Conservation (phyloP, 805 yeast genomes). For the Monosporozyma yasuniensis region DNA sequence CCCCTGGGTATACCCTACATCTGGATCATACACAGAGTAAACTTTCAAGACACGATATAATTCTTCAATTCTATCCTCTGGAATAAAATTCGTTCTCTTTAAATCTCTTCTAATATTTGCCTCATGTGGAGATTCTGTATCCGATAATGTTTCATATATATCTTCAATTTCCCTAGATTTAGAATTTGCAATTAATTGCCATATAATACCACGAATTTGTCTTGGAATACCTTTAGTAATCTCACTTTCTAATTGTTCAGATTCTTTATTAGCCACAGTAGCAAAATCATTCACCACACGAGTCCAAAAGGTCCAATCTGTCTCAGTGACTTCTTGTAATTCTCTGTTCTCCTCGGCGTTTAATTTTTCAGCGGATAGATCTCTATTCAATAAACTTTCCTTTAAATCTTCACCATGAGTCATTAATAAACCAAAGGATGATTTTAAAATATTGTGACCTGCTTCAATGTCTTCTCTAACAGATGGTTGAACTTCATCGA, state of each 20-base stretch:
- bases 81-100: constrained; percentile 75
- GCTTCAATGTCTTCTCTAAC: constrained; percentile 44
- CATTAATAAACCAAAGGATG: constrained; percentile 20
- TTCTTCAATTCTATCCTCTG: constrained; percentile 50
- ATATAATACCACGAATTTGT: constrained; percentile 77
- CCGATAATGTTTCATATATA: constrained; percentile 34
- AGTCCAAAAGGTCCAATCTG: constrained; percentile 88
- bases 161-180: constrained; percentile 45
- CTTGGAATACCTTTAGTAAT: constrained; percentile 74
- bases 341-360: constrained; percentile 23
- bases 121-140: constrained; percentile 56
- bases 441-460: constrained; percentile 39
- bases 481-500: constrained; percentile 40
- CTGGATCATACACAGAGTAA: constrained; percentile 77
- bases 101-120: constrained; percentile 74
- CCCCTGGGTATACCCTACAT: constrained; percentile 96
- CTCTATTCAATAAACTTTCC: constrained; percentile 4
- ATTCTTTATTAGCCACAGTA: constrained; percentile 51
- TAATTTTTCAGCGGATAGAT: constrained; percentile 3
- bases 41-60: constrained; percentile 71
- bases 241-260: constrained; percentile 49
- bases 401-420: constrained; percentile 11
- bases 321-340: constrained; percentile 31
- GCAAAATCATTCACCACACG: constrained; percentile 68
- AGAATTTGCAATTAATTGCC: constrained; percentile 83